Conservation (phyloP, 2,329 filamentous ascomycete species). For the Drechslerella coelobrocha region DNA sequence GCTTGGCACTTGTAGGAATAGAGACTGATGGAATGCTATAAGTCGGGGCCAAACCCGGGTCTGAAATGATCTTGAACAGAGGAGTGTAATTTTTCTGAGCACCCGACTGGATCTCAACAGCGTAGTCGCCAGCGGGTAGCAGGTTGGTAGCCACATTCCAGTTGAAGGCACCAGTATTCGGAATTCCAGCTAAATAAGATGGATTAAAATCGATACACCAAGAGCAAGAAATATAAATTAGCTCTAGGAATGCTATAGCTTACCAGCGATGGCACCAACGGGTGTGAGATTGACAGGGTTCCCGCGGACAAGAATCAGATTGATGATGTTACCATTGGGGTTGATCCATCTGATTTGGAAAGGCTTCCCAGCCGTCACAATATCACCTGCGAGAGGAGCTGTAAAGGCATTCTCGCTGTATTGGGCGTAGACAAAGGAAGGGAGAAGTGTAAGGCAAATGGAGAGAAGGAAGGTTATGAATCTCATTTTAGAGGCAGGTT, state of each 20-base stretch:
- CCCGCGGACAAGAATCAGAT: constrained; percentile 52
- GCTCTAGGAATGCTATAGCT: constrained; percentile 7
- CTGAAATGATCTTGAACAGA: constrained; percentile 50
- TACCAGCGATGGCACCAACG: constrained; percentile 52
- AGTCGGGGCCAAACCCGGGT: background rate
- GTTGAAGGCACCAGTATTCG: constrained; percentile 53
- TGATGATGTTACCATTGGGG: constrained; percentile 45
- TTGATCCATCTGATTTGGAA: constrained; percentile 48
- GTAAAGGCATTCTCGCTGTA: constrained; percentile 34
- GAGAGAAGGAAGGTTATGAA: constrained; percentile 45
- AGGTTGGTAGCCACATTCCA: constrained; percentile 51
- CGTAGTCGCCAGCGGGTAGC: constrained; percentile 50
- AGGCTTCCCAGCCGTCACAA: constrained; percentile 32
- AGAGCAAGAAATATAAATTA: too few species aligned
- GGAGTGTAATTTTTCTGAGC: constrained; percentile 53
- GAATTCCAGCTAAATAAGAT: constrained; percentile 47
- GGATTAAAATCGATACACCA: constrained; percentile 20
- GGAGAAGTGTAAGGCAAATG: constrained; percentile 9
- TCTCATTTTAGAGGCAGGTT: constrained; percentile 30
- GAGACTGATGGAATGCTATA: background rate
- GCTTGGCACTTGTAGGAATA: background rate
- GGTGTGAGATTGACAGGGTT: constrained; percentile 48
- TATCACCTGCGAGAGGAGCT: constrained; percentile 35
- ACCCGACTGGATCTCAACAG: constrained; percentile 52
- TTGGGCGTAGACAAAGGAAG: constrained; percentile 34